Evolutionary conservation across 306 rosid genomes (phyloP).

Genomic region (Ormosia semicastrata): DNA sequence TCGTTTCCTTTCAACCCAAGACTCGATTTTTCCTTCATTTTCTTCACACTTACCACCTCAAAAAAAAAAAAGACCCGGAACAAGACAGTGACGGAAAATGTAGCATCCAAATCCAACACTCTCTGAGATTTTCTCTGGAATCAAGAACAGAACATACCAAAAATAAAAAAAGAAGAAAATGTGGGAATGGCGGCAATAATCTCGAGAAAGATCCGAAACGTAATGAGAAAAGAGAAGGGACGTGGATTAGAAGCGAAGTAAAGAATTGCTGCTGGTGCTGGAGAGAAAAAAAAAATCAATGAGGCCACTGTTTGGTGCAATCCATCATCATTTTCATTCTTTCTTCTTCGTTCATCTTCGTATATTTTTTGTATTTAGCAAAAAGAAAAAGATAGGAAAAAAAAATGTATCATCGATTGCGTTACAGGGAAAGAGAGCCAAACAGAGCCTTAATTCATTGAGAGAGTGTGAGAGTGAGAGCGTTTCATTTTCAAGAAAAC

Average conservation of each 20-base stretch:
- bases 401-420: constrained; percentile 20
- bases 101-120: constrained; percentile 7
- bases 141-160: constrained; percentile 25
- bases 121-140: not conserved
- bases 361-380: constrained; percentile 17
- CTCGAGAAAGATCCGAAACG: constrained; percentile 63
- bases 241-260: constrained; percentile 79
- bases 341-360: constrained; percentile 21
- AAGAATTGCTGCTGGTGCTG: constrained; percentile 28
- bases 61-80: not conserved
- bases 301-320: constrained; percentile 7
- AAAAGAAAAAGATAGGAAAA: not conserved
- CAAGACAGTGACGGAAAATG: not conserved
- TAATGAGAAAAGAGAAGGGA: constrained; percentile 30
- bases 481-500: constrained; percentile 43
- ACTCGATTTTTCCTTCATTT: not conserved
- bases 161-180: not conserved
- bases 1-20: not conserved
- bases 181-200: constrained; percentile 14
- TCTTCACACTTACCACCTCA: not conserved
- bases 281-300: not conserved
- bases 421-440: not conserved
- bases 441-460: constrained; percentile 1
- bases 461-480: constrained; percentile 6
- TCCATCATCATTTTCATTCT: constrained; percentile 34